Percentiles rank a stretch among this genome's conserved stretches.
Conservation (phyloP, 805 yeast genomes). For the Scheffersomyces lignosus region DNA sequence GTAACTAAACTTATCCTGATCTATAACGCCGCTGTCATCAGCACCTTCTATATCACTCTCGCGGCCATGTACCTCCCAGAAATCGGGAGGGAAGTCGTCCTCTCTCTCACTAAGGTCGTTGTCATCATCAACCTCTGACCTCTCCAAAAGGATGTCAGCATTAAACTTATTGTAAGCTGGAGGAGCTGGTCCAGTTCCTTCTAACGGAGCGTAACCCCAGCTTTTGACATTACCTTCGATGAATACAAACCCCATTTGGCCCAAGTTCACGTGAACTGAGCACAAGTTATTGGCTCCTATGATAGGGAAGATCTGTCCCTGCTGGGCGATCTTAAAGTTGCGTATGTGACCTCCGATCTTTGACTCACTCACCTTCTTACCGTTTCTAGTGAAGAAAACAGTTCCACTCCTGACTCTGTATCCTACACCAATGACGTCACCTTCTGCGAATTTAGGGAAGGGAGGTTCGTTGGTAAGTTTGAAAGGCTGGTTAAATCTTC, state of each 20-base stretch:
- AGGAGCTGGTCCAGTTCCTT: slow-evolving; percentile 88
- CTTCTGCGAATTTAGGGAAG: slow-evolving; percentile 65
- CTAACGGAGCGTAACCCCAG: slow-evolving; percentile 93
- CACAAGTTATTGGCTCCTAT: slow-evolving; percentile 84
- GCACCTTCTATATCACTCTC: slow-evolving; percentile 7
- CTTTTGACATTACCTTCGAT: slow-evolving; percentile 92
- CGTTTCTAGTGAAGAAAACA: slow-evolving; percentile 90
- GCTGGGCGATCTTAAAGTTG: slow-evolving; percentile 56
- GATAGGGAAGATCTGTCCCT: slow-evolving; percentile 72
- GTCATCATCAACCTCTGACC: slow-evolving; percentile 55
- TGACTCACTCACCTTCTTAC: slow-evolving; percentile 81
- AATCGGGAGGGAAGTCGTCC: slow-evolving; percentile 58
- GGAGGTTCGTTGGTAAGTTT: slow-evolving; percentile 43
- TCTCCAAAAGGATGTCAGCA: slow-evolving; percentile 74
- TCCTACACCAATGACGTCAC: slow-evolving; percentile 94
- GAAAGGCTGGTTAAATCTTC: slow-evolving; percentile 81
- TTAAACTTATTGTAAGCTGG: slow-evolving; percentile 85
- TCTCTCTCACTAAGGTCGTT: slow-evolving; percentile 43
- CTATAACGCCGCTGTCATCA: slow-evolving; percentile 12
- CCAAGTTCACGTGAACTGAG: slow-evolving; percentile 82
- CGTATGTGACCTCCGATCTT: slow-evolving; percentile 77
- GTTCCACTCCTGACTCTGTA: slow-evolving; percentile 81
- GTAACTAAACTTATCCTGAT: slow-evolving; percentile 34
- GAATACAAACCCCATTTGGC: slow-evolving; percentile 85
- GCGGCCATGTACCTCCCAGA: slow-evolving; percentile 41